Percentiles rank a stretch among this genome's conserved stretches.
phyloP scores from a whole-genome alignment of 2,329 filamentous ascomycete species.

The Penicillium griseofulvum region DNA sequence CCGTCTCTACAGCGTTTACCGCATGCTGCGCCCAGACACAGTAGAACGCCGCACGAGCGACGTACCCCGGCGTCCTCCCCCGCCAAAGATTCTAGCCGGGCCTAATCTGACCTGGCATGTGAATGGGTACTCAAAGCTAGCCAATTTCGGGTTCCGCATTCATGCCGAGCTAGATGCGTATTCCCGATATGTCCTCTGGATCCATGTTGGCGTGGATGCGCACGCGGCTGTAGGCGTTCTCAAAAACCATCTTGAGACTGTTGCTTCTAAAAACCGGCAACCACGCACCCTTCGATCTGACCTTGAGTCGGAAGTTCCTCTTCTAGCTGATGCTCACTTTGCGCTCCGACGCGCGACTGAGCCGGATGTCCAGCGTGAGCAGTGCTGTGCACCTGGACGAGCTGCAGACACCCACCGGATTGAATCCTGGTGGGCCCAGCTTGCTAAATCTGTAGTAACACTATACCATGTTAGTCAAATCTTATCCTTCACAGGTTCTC shows the following conservation, averaged over 20 bases:
- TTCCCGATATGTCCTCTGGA: conserved; percentile 23
- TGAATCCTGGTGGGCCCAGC: conserved; percentile 15
- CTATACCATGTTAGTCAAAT: conserved; percentile 5
- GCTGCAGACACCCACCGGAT: conserved; percentile 13
- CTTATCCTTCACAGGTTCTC: not conserved
- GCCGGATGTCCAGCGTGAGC: conserved; percentile 2
- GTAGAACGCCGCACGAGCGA: conserved; percentile 5
- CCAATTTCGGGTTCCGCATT: conserved; percentile 21
- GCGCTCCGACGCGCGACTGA: conserved; percentile 1
- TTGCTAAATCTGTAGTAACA: conserved; percentile 6
- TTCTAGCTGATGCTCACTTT: conserved; percentile 9
- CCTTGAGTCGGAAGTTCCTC: conserved; percentile 4
- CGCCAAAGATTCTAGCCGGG: conserved; percentile 13
- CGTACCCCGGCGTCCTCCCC: conserved; percentile 5
- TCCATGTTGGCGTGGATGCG: conserved; percentile 15
- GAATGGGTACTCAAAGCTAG: conserved; percentile 21
- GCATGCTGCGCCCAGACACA: conserved; percentile 7
- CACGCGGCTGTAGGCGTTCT: conserved; percentile 17
- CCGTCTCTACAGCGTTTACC: conserved; percentile 14
- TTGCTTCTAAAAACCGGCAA: conserved; percentile 4
- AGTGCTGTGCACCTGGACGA: conserved; percentile 10
- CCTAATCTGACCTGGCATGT: conserved; percentile 24
- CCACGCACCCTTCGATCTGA: conserved; percentile 13
- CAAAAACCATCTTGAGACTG: conserved; percentile 14
- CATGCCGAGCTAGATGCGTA: conserved; percentile 23